These are phyloP conservation scores for Endotrypanum monterogeii DNA, from an alignment of 208 protist species.

Conservation along the genomic window DNA sequence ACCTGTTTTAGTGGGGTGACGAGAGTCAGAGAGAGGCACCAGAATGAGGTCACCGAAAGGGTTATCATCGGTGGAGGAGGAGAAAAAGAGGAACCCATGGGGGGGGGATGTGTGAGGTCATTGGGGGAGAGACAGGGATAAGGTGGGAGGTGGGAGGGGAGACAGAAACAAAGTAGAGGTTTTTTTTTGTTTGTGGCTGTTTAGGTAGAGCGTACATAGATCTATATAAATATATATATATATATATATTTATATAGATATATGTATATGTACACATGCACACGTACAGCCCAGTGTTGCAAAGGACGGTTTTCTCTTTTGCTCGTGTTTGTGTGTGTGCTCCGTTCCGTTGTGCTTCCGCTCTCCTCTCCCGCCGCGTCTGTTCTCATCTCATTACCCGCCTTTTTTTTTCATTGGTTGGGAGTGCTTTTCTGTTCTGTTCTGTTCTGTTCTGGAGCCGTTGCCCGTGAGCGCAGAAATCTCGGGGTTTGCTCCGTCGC, in stretches of 20 bases:
- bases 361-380: neutral
- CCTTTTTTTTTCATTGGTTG: neutral
- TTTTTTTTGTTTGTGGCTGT: conserved; percentile 12
- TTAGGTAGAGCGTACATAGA: too few relatives aligned
- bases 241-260: too few relatives aligned
- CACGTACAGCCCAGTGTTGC: too few relatives aligned
- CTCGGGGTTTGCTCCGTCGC: too few relatives aligned
- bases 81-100: neutral
- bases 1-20: conserved; percentile 39
- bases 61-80: neutral
- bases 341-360: neutral
- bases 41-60: neutral
- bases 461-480: too few relatives aligned
- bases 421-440: neutral
- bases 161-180: neutral
- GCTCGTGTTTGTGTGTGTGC: neutral
- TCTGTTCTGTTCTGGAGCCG: too few relatives aligned
- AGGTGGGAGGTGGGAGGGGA: neutral
- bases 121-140: neutral
- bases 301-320: neutral
- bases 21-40: neutral
- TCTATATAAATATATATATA: too few relatives aligned
- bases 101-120: neutral
- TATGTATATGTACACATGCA: too few relatives aligned
- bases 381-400: too few relatives aligned